These are phyloP conservation scores for Penstemon eatonii DNA, from an alignment of 257 asterid genomes.

Conservation along the genomic window DNA sequence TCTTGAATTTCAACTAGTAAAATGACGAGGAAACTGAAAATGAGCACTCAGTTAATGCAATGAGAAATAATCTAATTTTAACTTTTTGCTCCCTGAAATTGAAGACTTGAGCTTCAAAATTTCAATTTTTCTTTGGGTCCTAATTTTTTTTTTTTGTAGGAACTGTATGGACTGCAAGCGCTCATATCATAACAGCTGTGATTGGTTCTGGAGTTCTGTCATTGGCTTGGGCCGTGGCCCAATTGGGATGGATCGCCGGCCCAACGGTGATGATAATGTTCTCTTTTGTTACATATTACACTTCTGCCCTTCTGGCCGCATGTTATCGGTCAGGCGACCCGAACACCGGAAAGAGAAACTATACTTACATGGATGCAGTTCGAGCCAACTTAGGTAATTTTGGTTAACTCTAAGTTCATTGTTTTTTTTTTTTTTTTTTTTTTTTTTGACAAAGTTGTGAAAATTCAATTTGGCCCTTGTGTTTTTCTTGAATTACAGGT, in stretches of 20 bases:
- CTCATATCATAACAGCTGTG: constrained; percentile 54
- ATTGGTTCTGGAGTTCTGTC: constrained; percentile 54
- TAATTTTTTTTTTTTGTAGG: constrained; percentile 26
- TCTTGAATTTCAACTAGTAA: too few relatives aligned
- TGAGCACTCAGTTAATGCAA: too few relatives aligned
- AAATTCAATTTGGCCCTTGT: background rate
- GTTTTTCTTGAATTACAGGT: constrained; percentile 46
- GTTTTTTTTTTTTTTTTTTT: background rate
- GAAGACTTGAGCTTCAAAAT: background rate
- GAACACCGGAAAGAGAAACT: constrained; percentile 45
- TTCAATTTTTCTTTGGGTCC: background rate
- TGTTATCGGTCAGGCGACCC: constrained; percentile 54
- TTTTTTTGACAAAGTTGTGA: constrained; percentile 10
- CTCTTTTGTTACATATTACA: constrained; percentile 49
- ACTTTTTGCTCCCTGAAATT: too few relatives aligned
- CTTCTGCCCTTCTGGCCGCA: constrained; percentile 44
- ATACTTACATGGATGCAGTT: constrained; percentile 58
- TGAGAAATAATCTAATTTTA: too few relatives aligned
- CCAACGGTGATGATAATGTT: constrained; percentile 45
- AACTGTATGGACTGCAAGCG: constrained; percentile 52
- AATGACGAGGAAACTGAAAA: background rate
- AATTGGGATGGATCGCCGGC: constrained; percentile 55
- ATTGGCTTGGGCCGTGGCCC: constrained; percentile 52
- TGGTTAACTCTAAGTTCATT: background rate
- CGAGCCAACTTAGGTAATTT: constrained; percentile 39